Base-by-base conservation (phyloP, 2,329 filamentous ascomycete species). In the Akanthomyces dipterigenus region DNA sequence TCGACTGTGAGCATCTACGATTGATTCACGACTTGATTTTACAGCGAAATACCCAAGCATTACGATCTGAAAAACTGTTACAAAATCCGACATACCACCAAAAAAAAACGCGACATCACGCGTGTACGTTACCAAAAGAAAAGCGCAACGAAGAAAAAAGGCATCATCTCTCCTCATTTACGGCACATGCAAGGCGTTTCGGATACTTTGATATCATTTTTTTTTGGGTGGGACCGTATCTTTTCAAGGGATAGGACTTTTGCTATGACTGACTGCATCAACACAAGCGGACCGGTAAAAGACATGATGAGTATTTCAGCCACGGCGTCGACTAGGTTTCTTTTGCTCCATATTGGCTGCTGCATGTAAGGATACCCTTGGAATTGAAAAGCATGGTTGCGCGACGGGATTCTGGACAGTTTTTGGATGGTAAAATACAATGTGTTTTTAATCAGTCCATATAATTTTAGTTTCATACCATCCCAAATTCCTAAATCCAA, bases 1-100 rank as follows among this genome's bases (percentile, higher is more conserved):
- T 66, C 80, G 82, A 69, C 72, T 86, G 61, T 86, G 73, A 77
- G 60, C 50, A 60, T 57, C 34, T 20, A 22, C 31, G 18, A n/a
- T 51, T 28, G 42, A 46, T 42, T 48, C 54, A 22, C 31, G 20
- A 61, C 18, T 43, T 26, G 18, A 59, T 55, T 46, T 62, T 50
- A 63, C 61, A 48, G 57, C n/a, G 5, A 61, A 63, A 40, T 31
- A 48, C 49, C 38, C 55, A 22, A 11, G 18, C 26, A 36, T 43
- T 18, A 48, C 38, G 42, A 48, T n/a, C 8, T 14, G 38, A 59
- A 58, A 49, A 28, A 11, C 5, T 9, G 48, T 40, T 22, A 24
- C 31, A n/a, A 48, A 38, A 57, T 6, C 36, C n/a, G 28, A 58
- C n/a, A 45, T 34, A 55, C 18, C 9, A 26, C 24, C 36, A 38